Evolutionary conservation across 768 basidiomycete genomes (phyloP).

Genomic region (Tephrocybe sp.): DNA sequence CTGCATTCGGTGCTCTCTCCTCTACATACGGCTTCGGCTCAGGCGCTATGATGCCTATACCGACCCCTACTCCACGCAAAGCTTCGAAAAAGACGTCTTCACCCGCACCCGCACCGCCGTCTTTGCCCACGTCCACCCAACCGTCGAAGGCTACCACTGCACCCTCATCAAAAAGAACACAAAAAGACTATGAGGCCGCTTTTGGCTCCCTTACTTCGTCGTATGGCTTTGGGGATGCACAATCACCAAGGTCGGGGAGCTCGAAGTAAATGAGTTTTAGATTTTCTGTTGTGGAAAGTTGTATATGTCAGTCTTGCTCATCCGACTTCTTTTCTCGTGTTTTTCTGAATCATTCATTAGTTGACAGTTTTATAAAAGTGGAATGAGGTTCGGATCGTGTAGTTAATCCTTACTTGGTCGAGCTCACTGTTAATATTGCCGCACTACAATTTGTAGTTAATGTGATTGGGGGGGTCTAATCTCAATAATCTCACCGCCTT

Average conservation of each 20-base stretch:
- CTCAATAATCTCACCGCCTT: too few species aligned
- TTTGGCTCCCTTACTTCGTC: constrained; percentile 13
- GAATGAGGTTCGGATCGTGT: too few species aligned
- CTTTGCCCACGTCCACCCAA: background rate
- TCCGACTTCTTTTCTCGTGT: too few species aligned
- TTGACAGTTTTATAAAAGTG: too few species aligned
- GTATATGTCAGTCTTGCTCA: too few species aligned
- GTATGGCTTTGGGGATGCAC: constrained; percentile 14
- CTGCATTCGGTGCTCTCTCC: constrained; percentile 20
- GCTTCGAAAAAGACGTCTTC: background rate
- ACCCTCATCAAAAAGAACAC: constrained; percentile 1
- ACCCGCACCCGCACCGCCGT: background rate
- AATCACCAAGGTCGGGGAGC: background rate
- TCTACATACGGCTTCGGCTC: constrained; percentile 21
- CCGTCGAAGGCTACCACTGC: background rate
- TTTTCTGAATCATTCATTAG: too few species aligned
- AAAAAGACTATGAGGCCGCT: constrained; percentile 12
- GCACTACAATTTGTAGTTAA: too few species aligned
- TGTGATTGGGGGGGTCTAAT: too few species aligned
- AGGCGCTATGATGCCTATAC: background rate
- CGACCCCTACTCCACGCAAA: background rate
- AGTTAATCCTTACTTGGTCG: too few species aligned
- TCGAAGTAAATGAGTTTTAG: background rate
- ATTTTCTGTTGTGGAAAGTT: too few species aligned
- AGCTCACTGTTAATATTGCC: too few species aligned